Conservation (phyloP, 2,329 filamentous ascomycete genomes). For the Thelonectria discophora region DNA sequence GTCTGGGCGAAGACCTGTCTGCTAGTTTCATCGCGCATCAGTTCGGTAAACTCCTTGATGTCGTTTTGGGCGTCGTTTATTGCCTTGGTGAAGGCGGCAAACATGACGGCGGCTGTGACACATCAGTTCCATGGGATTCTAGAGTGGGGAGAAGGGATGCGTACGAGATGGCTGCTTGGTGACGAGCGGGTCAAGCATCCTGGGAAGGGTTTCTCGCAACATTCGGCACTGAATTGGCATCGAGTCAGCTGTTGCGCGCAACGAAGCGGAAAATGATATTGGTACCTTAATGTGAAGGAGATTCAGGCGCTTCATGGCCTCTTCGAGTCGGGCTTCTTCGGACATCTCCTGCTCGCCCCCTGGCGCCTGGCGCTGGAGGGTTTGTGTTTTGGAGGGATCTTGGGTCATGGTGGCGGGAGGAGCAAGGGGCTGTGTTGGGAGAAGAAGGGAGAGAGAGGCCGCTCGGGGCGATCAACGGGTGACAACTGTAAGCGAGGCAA, state of each 20-base stretch:
- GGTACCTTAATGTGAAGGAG: slow-evolving; percentile 64
- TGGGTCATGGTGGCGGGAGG: slow-evolving; percentile 31
- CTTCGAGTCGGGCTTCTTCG: slow-evolving; percentile 61
- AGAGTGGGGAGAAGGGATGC: slow-evolving; percentile 38
- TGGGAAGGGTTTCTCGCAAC: slow-evolving; percentile 50
- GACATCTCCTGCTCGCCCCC: slow-evolving; percentile 46
- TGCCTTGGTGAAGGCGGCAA: slow-evolving; percentile 57
- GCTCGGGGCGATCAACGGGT: slow-evolving; percentile 21
- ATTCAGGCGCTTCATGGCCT: slow-evolving; percentile 60
- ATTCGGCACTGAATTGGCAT: slow-evolving; percentile 44
- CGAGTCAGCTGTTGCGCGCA: slow-evolving; percentile 30
- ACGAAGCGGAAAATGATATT: slow-evolving; percentile 13
- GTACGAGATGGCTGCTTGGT: slow-evolving; percentile 61
- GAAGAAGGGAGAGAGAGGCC: slow-evolving; percentile 25
- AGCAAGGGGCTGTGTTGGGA: slow-evolving; percentile 7
- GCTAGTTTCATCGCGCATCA: slow-evolving; percentile 57
- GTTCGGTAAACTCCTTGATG: slow-evolving; percentile 60
- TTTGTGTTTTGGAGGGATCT: slow-evolving; percentile 21
- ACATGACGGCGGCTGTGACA: slow-evolving; percentile 59
- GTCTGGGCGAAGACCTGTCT: slow-evolving; percentile 62
- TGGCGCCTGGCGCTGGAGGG: slow-evolving; percentile 29
- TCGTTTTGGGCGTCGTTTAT: slow-evolving; percentile 58
- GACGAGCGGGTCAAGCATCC: slow-evolving; percentile 58
- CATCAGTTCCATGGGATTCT: slow-evolving; percentile 23
- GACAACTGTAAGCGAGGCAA: background rate